phyloP scores from a whole-genome alignment of 441 rosid species.

The Populus hybrid region DNA sequence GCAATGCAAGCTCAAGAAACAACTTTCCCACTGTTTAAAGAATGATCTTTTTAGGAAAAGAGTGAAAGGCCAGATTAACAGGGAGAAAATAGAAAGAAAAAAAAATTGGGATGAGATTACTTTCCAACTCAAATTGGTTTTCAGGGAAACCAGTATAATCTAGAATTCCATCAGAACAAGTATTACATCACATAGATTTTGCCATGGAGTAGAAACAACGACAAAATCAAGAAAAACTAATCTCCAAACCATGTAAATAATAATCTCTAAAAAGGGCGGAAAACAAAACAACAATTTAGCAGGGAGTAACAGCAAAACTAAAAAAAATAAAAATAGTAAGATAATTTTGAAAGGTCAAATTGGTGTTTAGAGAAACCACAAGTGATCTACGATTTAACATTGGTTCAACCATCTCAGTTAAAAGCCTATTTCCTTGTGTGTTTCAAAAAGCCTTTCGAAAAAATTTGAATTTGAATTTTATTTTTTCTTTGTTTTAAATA shows the following conservation, averaged over 20 bases:
- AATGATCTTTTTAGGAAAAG: background rate
- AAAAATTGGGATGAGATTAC: background rate
- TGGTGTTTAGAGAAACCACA: background rate
- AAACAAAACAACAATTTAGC: background rate
- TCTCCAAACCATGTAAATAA: background rate
- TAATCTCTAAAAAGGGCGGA: background rate
- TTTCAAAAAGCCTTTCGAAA: too few species aligned
- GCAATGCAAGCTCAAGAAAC: background rate
- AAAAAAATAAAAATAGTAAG: background rate
- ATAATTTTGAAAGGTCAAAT: background rate
- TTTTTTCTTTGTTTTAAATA: too few species aligned
- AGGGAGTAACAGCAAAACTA: background rate
- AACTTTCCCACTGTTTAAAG: background rate
- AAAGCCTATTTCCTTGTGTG: background rate
- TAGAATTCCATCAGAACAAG: background rate
- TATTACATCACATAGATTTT: background rate
- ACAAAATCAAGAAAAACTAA: background rate
- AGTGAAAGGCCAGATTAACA: background rate
- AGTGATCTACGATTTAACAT: background rate
- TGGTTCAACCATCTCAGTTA: background rate
- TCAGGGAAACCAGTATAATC: background rate
- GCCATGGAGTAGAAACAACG: background rate
- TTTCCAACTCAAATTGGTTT: background rate
- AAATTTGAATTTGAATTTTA: too few species aligned
- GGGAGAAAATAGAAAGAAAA: background rate